Evolutionary conservation across 2,329 filamentous ascomycete genomes (phyloP).

Genomic region (Blastomyces percursus): DNA sequence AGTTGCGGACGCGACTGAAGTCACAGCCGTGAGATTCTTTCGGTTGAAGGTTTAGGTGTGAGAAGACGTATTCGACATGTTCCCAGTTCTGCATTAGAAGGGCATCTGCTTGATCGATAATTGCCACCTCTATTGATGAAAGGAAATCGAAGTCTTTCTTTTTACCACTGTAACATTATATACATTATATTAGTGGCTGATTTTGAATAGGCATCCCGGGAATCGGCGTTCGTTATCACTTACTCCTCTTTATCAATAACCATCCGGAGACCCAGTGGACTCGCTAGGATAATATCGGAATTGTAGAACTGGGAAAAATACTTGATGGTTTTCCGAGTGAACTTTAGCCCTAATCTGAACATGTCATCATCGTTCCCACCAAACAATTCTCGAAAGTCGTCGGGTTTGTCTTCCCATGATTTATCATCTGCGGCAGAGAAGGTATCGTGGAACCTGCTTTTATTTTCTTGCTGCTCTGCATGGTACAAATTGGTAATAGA

Average conservation of each 20-base stretch:
- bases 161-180: slow-evolving; percentile 38
- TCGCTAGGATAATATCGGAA: slow-evolving; percentile 88
- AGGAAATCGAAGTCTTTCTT: slow-evolving; percentile 78
- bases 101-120: slow-evolving; percentile 86
- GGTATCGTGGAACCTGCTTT: slow-evolving; percentile 77
- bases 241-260: slow-evolving; percentile 72
- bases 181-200: not conserved
- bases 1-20: slow-evolving; percentile 77
- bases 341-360: slow-evolving; percentile 92
- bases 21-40: slow-evolving; percentile 86
- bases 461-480: slow-evolving; percentile 89
- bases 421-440: slow-evolving; percentile 61
- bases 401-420: slow-evolving; percentile 63
- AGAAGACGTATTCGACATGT: slow-evolving; percentile 82
- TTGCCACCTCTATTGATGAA: slow-evolving; percentile 79
- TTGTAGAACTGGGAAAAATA: slow-evolving; percentile 93
- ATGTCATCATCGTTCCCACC: slow-evolving; percentile 94
- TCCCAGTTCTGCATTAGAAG: slow-evolving; percentile 98
- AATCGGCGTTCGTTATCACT: slow-evolving; percentile 15
- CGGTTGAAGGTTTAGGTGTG: slow-evolving; percentile 82
- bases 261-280: slow-evolving; percentile 78
- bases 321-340: slow-evolving; percentile 91
- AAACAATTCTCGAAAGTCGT: slow-evolving; percentile 82
- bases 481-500: slow-evolving; percentile 63
- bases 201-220: slow-evolving; percentile 30